Conservation (phyloP, 108 stramenopile species). For the Skeletonema costatum region DNA sequence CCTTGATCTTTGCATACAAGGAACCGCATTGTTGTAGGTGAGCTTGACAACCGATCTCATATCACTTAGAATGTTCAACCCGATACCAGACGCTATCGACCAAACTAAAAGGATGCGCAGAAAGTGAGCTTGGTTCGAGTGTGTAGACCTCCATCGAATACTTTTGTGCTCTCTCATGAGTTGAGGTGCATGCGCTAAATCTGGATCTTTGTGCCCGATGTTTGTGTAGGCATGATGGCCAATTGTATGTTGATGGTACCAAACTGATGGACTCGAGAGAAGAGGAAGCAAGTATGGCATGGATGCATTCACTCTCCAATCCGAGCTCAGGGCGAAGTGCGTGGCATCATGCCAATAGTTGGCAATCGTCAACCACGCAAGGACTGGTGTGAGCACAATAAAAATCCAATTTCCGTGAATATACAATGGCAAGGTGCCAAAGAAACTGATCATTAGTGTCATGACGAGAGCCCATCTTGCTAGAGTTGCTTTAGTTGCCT, state of each 20-base stretch:
- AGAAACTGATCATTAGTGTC: constrained; percentile 31
- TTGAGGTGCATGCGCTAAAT: constrained; percentile 61
- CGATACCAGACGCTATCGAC: constrained; percentile 51
- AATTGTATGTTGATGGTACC: constrained; percentile 65
- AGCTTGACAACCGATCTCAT: constrained; percentile 46
- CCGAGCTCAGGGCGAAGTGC: constrained; percentile 50
- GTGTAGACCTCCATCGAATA: constrained; percentile 49
- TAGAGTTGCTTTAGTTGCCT: constrained; percentile 54
- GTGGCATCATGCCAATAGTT: constrained; percentile 64
- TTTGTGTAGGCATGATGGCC: constrained; percentile 65
- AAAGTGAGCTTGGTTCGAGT: constrained; percentile 31
- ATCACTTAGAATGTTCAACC: constrained; percentile 50
- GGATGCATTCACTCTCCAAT: constrained; percentile 60
- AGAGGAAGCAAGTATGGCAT: constrained; percentile 56
- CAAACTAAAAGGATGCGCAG: constrained; percentile 44
- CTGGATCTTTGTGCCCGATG: constrained; percentile 59
- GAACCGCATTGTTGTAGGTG: constrained; percentile 61
- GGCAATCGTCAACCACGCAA: constrained; percentile 48
- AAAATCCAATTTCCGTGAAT: constrained; percentile 38
- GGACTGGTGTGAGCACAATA: constrained; percentile 47
- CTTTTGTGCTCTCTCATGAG: constrained; percentile 59
- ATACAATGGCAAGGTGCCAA: constrained; percentile 36
- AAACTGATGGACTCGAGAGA: constrained; percentile 55
- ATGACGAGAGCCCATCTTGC: constrained; percentile 43
- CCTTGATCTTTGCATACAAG: constrained; percentile 31